Evolutionary conservation across 2,329 filamentous ascomycete species (phyloP).

Genomic region (Mycosphaerelloides madeirae): DNA sequence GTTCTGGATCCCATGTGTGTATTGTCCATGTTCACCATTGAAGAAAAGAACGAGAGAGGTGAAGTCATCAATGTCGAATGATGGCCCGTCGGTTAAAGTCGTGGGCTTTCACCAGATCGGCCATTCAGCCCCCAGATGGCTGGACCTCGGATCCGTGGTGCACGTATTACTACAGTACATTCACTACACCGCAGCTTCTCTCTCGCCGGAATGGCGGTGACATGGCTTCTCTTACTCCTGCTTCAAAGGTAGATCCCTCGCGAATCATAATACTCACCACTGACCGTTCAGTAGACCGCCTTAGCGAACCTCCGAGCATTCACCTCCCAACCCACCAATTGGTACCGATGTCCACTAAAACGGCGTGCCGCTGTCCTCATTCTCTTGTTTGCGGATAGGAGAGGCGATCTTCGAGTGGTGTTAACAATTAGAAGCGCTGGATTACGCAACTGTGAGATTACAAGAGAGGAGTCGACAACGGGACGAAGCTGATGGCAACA

Average conservation of each 20-base stretch:
- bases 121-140: no score
- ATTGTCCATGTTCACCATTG: no score
- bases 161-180: no score
- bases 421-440: conserved; percentile 58
- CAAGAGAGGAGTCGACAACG: not conserved
- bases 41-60: no score
- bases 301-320: conserved; percentile 55
- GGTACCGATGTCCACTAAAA: conserved; percentile 52
- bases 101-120: no score
- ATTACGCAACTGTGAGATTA: conserved; percentile 50
- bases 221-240: conserved; percentile 32
- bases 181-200: not conserved
- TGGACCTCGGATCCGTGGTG: no score
- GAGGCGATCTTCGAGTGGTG: conserved; percentile 68
- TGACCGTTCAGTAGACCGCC: conserved; percentile 35
- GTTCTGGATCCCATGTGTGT: no score
- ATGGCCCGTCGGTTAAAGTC: no score
- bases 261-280: not conserved
- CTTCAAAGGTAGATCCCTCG: conserved; percentile 25
- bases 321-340: conserved; percentile 53
- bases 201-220: conserved; percentile 18
- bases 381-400: conserved; percentile 77
- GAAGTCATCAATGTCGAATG: no score
- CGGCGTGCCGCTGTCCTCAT: conserved; percentile 83
- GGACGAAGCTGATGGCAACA: conserved; percentile 31